Evolutionary conservation across 1,139 yeast genomes (phyloP), one percentile per base, ranked within the genome.

Genomic region (Suhomyces bokatorum): DNA sequence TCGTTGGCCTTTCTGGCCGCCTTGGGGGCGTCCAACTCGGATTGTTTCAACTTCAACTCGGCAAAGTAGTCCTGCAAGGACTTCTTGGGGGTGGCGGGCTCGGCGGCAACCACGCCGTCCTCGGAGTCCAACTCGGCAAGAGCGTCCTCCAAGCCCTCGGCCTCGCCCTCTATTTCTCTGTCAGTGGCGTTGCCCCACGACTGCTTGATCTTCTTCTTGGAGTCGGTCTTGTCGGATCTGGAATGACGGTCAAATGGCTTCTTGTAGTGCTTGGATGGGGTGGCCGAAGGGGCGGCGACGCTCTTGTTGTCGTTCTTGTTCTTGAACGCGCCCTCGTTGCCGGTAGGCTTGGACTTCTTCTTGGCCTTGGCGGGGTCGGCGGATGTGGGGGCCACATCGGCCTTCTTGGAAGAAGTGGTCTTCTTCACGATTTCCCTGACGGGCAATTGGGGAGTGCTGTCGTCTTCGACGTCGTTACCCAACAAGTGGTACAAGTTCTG

Each of bases 241-340:
- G 91, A 82, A 68, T 85, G 95, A 75, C 95, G 95, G 78, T 86
- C 95, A 55, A 73, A 63, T 64, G 83, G 81, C 66, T 74, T 79
- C 75, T 81, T 83, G 66, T 76, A 70, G 75, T 80, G 86, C 60
- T 78, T 76, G 52, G 78, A 57, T 39, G 76, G 69, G 48, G 79
- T 73, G 37, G 75, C 51, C 39, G 78, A 70, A 66, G 88, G 83
- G 50, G 77, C 85, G 53, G 81, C 75, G 56, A 79, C 80, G 48
- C 78, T 68, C 66, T 72, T 82, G 91, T 91, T 91, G 77, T 83
- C 81, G 64, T 70, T 63, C 77, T 81, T 84, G 80, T 77, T 82
- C 73, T 80, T 86, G 70, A 84, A 73, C 54, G 95, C 96, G 62
- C 89, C 96, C 65, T 90, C 97, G 77, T 89, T 91, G 69, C 96